Evolutionary conservation across 805 yeast species (phyloP).

Genomic region (Metschnikowia amazonensis): DNA sequence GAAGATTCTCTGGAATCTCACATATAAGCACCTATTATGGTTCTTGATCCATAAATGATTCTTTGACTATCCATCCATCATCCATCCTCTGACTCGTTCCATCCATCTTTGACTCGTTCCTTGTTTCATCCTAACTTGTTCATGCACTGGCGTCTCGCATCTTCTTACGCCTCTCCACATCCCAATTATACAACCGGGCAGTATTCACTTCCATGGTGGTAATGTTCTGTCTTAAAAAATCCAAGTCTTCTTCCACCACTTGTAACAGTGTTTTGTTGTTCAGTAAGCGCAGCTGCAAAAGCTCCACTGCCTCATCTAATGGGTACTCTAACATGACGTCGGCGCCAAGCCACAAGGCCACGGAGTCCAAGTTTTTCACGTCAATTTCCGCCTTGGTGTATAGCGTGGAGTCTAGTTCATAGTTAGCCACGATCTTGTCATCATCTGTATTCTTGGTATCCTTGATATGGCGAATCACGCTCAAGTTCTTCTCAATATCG

Average conservation of each 20-base stretch:
- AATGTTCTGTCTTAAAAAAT: slow-evolving; percentile 78
- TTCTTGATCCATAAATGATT: no score
- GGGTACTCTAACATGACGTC: slow-evolving; percentile 96
- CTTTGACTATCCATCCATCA: no score
- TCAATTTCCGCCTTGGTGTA: slow-evolving; percentile 77
- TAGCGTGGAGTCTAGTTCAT: slow-evolving; percentile 89
- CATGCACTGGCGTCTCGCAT: slow-evolving; percentile 33
- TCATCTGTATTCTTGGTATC: slow-evolving; percentile 39
- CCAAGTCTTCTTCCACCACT: slow-evolving; percentile 77
- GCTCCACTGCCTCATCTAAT: slow-evolving; percentile 74
- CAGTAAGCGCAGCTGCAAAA: slow-evolving; percentile 58
- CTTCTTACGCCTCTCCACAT: slow-evolving; percentile 68
- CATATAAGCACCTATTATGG: no score
- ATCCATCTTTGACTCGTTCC: no score
- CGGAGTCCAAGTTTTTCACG: slow-evolving; percentile 51
- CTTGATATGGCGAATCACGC: slow-evolving; percentile 60
- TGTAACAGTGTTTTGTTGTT: slow-evolving; percentile 58
- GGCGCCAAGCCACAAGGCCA: slow-evolving; percentile 95
- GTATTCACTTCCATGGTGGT: slow-evolving; percentile 98
- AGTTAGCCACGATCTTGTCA: slow-evolving; percentile 58
- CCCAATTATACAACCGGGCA: slow-evolving; percentile 88
- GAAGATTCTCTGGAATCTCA: no score
- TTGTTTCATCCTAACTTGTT: no score
- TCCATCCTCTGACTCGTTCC: no score
- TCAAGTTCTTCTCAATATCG: slow-evolving; percentile 84